These are phyloP conservation scores for Chlamydomonas incerta DNA, from an alignment of 139 green algal species.

Conservation along the genomic window DNA sequence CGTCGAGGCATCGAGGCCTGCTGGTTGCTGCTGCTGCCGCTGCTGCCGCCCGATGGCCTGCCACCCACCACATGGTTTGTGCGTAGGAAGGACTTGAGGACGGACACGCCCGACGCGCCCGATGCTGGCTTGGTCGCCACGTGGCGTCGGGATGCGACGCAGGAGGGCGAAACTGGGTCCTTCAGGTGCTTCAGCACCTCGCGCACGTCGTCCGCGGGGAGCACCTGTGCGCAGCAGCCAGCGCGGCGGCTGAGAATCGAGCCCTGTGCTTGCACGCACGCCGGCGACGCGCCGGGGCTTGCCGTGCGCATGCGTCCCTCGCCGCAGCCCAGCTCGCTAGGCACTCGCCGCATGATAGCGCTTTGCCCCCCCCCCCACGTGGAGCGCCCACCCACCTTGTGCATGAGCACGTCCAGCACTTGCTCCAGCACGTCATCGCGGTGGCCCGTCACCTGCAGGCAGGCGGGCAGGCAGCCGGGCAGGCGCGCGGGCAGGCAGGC, in stretches of 20 bases:
- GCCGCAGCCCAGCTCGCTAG: no score
- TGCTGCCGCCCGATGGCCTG: neutral
- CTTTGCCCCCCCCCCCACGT: no score
- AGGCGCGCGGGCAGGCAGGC: no score
- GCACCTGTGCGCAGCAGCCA: neutral
- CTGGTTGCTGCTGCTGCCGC: no score
- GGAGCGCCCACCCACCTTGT: slow-evolving; percentile 40
- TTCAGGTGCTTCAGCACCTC: slow-evolving; percentile 25
- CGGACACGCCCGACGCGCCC: neutral
- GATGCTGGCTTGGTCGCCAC: slow-evolving; percentile 1
- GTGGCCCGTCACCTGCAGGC: slow-evolving; percentile 2
- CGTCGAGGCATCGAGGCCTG: no score
- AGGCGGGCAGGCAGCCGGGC: no score
- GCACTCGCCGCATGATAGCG: no score
- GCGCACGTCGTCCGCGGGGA: slow-evolving; percentile 38
- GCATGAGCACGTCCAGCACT: slow-evolving; percentile 48
- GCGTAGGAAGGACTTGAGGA: no score
- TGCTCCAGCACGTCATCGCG: slow-evolving; percentile 51
- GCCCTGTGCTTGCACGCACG: no score
- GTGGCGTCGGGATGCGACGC: slow-evolving; percentile 10
- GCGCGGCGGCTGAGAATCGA: no score
- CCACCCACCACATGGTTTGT: neutral
- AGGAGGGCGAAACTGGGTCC: slow-evolving; percentile 29
- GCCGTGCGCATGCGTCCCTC: no score
- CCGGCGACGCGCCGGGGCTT: no score